Evolutionary conservation across 2,329 filamentous ascomycete genomes (phyloP).

Genomic region (Metarhizium rileyi): DNA sequence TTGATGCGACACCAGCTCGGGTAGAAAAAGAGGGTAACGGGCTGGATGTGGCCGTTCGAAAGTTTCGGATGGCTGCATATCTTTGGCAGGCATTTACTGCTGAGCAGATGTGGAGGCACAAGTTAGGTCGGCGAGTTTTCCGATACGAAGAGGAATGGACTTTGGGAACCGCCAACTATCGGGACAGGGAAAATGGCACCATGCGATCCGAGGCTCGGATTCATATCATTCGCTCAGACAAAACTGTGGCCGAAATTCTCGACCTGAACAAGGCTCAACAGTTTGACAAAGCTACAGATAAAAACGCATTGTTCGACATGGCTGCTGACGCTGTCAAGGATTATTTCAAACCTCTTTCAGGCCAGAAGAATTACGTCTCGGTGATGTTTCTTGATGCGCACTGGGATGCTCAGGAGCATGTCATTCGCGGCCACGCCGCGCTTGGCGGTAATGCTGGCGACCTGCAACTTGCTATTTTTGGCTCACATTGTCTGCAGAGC

Average conservation of each 20-base stretch:
- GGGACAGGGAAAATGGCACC: conserved; percentile 58
- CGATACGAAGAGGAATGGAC: conserved; percentile 95
- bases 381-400: conserved; percentile 79
- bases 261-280: conserved; percentile 73
- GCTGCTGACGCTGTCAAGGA: conserved; percentile 67
- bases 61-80: conserved; percentile 92
- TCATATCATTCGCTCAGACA: conserved; percentile 72
- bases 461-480: conserved; percentile 78
- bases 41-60: conserved; percentile 70
- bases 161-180: conserved; percentile 65
- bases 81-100: conserved; percentile 96
- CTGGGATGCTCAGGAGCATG: conserved; percentile 66
- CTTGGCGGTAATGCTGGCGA: conserved; percentile 66
- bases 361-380: conserved; percentile 82
- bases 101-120: conserved; percentile 90
- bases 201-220: conserved; percentile 89
- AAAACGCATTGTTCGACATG: conserved; percentile 66
- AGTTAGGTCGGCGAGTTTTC: conserved; percentile 76
- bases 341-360: conserved; percentile 63
- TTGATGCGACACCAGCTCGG: conserved; percentile 70
- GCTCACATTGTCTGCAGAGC: conserved; percentile 83
- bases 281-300: conserved; percentile 56
- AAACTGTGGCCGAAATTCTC: conserved; percentile 75
- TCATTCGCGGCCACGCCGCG: conserved; percentile 72
- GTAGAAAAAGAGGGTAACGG: conserved; percentile 72